These are phyloP conservation scores for Mycena latifolia DNA, from an alignment of 768 basidiomycete species.

Conservation along the genomic window DNA sequence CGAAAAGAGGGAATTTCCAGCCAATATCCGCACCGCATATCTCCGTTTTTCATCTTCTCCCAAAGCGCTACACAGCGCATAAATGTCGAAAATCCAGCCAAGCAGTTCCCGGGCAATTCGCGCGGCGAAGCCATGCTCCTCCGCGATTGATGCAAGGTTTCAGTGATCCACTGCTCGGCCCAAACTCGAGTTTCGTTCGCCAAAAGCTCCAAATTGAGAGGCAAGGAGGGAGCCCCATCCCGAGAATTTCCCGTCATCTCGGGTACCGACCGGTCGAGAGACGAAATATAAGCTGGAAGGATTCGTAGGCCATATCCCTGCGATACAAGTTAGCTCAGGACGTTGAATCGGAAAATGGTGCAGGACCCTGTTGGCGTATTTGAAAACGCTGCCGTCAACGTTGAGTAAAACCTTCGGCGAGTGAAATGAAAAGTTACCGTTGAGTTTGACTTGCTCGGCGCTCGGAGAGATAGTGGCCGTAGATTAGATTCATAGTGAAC, in stretches of 20 bases:
- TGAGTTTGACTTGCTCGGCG: slow-evolving; percentile 16
- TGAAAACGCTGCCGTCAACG: slow-evolving; percentile 22
- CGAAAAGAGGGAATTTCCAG: too few relatives aligned
- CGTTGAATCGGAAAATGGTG: background rate
- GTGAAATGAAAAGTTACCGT: too few relatives aligned
- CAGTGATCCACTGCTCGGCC: too few relatives aligned
- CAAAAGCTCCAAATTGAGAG: too few relatives aligned
- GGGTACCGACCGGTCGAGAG: too few relatives aligned
- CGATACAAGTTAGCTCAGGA: background rate
- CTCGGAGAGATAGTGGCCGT: slow-evolving; percentile 14
- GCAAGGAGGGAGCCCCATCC: too few relatives aligned
- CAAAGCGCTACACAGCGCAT: slow-evolving; percentile 9
- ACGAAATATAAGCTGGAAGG: slow-evolving; percentile 18
- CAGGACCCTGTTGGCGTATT: slow-evolving; percentile 31
- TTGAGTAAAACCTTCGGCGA: too few relatives aligned
- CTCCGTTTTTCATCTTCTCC: slow-evolving; percentile 6
- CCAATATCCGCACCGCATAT: background rate
- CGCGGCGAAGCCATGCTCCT: too few relatives aligned
- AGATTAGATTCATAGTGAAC: slow-evolving; percentile 18
- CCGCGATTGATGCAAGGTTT: too few relatives aligned
- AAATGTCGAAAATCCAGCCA: background rate
- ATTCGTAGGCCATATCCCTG: slow-evolving; percentile 26
- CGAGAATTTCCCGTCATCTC: too few relatives aligned
- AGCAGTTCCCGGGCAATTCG: too few relatives aligned
- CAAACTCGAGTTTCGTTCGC: too few relatives aligned